These are phyloP conservation scores for Chrysoporthe puriensis DNA, from an alignment of 2,329 filamentous ascomycete genomes.

Conservation along the genomic window DNA sequence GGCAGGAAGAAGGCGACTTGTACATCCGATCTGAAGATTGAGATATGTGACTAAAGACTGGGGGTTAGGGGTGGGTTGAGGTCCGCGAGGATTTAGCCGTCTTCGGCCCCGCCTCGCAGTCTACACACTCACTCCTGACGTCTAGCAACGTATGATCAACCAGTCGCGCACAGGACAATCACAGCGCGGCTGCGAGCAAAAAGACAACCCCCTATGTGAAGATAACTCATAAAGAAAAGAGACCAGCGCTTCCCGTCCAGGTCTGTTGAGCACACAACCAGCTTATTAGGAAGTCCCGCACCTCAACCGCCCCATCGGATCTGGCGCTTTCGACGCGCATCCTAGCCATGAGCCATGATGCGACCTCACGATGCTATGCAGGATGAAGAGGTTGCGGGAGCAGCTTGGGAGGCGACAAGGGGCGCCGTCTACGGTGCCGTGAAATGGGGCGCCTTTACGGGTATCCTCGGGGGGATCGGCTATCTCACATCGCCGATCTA, in stretches of 20 bases:
- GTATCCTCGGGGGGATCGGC: slow-evolving; percentile 63
- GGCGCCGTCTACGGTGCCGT: slow-evolving; percentile 69
- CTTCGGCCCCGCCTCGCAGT: background rate
- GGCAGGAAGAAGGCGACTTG: background rate
- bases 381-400: slow-evolving; percentile 68
- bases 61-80: background rate
- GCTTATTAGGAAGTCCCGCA: background rate
- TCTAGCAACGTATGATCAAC: background rate
- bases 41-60: background rate
- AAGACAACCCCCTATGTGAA: background rate
- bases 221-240: background rate
- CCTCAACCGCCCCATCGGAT: background rate
- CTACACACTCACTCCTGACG: background rate
- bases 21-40: background rate
- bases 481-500: slow-evolving; percentile 72
- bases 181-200: background rate
- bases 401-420: slow-evolving; percentile 71
- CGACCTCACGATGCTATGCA: slow-evolving; percentile 60
- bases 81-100: background rate
- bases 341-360: slow-evolving; percentile 40
- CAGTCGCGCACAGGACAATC: background rate
- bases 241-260: background rate
- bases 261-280: background rate
- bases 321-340: background rate
- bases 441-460: slow-evolving; percentile 73